Conservation (phyloP, 768 basidiomycete species). For the Termitomyces titanicus region DNA sequence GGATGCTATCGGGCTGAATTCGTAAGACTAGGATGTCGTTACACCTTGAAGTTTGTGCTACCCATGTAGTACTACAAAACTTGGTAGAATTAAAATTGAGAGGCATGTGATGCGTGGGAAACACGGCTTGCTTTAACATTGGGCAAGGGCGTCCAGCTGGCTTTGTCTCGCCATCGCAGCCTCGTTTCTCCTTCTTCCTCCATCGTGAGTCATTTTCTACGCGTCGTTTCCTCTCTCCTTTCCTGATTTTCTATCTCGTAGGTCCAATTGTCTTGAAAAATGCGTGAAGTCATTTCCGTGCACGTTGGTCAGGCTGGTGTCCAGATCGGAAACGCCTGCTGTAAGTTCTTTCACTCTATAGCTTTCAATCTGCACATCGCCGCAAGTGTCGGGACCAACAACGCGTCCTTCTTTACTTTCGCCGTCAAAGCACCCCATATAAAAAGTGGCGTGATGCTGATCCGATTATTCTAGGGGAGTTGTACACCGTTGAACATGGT, state of each 20-base stretch:
- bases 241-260: constrained; percentile 20
- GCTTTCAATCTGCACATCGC: neutral
- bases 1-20: neutral
- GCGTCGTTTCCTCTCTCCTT: constrained; percentile 14
- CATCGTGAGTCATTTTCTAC: constrained; percentile 26
- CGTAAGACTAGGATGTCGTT: neutral
- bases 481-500: constrained; percentile 98
- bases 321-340: constrained; percentile 94
- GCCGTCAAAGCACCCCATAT: neutral
- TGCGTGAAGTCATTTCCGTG: constrained; percentile 94
- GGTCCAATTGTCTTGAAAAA: constrained; percentile 30
- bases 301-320: constrained; percentile 98
- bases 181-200: constrained; percentile 16
- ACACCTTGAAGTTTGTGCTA: too few species aligned
- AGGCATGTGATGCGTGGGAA: constrained; percentile 45
- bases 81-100: too few species aligned
- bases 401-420: constrained; percentile 14
- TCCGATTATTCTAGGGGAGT: constrained; percentile 66
- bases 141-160: constrained; percentile 36
- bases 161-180: constrained; percentile 44
- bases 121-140: constrained; percentile 34
- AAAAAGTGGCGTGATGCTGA: constrained; percentile 21
- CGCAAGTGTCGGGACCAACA: constrained; percentile 5
- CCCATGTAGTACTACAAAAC: constrained; percentile 19
- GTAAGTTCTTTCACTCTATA: constrained; percentile 43